These are phyloP conservation scores for Coniochaeta sp. DNA, from an alignment of 2,329 filamentous ascomycete species.

Conservation along the genomic window DNA sequence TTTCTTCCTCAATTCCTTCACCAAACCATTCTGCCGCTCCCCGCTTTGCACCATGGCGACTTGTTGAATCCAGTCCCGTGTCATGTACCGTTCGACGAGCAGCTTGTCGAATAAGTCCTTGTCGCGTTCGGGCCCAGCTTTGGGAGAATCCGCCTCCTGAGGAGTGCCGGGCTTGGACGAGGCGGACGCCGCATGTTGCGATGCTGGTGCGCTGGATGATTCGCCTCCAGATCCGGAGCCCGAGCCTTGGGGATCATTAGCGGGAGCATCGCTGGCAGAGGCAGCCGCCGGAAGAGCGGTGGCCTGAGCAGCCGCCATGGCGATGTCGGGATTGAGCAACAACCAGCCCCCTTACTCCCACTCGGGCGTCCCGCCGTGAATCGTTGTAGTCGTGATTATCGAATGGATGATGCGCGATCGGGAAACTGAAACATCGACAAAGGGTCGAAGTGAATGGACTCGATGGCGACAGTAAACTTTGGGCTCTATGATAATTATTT, in stretches of 20 bases:
- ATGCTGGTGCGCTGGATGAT: not conserved
- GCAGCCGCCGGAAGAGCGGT: not conserved
- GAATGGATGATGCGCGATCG: not conserved
- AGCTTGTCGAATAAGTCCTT: constrained; percentile 48
- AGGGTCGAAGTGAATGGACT: not conserved
- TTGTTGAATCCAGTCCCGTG: constrained; percentile 46
- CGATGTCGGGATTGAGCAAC: not conserved
- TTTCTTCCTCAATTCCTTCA: constrained; percentile 47
- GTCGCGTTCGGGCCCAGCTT: constrained; percentile 29
- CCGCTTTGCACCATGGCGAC: constrained; percentile 40
- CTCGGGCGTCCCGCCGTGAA: not conserved
- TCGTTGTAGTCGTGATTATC: not conserved
- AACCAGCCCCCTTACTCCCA: not conserved
- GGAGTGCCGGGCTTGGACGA: constrained; percentile 18
- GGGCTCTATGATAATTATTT: not conserved
- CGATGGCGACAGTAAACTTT: too few relatives aligned
- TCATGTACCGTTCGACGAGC: constrained; percentile 46
- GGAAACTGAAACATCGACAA: not conserved
- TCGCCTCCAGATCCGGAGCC: not conserved
- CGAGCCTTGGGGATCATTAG: not conserved
- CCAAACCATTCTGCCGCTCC: constrained; percentile 37
- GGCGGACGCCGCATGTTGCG: constrained; percentile 5
- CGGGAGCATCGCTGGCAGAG: not conserved
- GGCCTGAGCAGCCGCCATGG: constrained; percentile 3
- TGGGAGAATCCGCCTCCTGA: constrained; percentile 3